Percentiles rank a stretch among this genome's conserved stretches.
These are phyloP conservation scores for Didymella arachidicola DNA, from an alignment of 2,329 filamentous ascomycete genomes.

Conservation along the genomic window DNA sequence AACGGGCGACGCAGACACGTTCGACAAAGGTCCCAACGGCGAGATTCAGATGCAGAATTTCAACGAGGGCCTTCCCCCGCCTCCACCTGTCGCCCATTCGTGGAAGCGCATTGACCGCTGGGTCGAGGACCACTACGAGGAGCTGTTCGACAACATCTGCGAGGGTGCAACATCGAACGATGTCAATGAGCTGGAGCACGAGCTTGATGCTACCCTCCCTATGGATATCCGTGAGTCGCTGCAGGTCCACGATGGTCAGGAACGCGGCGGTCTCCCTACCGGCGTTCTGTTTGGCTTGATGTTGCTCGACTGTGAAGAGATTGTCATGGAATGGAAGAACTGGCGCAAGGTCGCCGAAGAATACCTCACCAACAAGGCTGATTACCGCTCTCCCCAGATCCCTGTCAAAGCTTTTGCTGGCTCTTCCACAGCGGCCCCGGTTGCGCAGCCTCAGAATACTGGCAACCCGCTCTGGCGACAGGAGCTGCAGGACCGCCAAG, in stretches of 20 bases:
- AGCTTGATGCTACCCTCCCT: slow-evolving; percentile 91
- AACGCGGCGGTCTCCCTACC: slow-evolving; percentile 87
- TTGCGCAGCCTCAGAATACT: slow-evolving; percentile 59
- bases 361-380: slow-evolving; percentile 70
- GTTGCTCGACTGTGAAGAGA: slow-evolving; percentile 97
- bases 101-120: slow-evolving; percentile 95
- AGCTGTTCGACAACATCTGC: slow-evolving; percentile 91
- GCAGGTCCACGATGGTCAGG: slow-evolving; percentile 93
- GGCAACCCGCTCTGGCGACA: slow-evolving; percentile 79
- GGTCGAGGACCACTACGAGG: slow-evolving; percentile 94
- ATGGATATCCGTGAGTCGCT: slow-evolving; percentile 93
- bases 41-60: slow-evolving; percentile 98
- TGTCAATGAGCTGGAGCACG: slow-evolving; percentile 94
- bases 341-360: slow-evolving; percentile 95
- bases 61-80: slow-evolving; percentile 86
- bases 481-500: slow-evolving; percentile 82
- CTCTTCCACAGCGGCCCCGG: slow-evolving; percentile 72
- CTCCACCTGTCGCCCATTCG: slow-evolving; percentile 86
- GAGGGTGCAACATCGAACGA: slow-evolving; percentile 94
- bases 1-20: slow-evolving; percentile 58
- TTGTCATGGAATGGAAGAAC: slow-evolving; percentile 96
- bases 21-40: slow-evolving; percentile 73
- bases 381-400: slow-evolving; percentile 66
- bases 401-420: slow-evolving; percentile 77
- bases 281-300: slow-evolving; percentile 94